Percentiles rank a stretch among this genome's conserved stretches.
Conservation (phyloP, 768 basidiomycete genomes). For the Tricholoma saponaceum region DNA sequence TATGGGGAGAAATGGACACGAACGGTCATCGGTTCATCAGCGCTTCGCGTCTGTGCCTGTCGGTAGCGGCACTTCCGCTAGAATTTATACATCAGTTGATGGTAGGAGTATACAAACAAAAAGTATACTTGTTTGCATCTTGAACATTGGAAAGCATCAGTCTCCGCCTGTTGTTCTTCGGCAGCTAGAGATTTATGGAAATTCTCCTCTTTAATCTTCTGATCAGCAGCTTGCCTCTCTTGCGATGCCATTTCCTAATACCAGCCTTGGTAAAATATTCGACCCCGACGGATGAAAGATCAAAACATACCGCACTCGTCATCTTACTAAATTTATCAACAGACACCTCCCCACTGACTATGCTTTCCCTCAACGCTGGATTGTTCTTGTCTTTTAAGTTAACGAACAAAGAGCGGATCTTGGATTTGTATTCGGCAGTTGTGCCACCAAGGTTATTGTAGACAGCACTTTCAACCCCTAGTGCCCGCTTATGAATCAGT, state of each 20-base stretch:
- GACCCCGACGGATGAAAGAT: background rate
- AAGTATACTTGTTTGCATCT: constrained; percentile 80
- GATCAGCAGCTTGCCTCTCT: constrained; percentile 80
- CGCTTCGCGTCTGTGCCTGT: constrained; percentile 95
- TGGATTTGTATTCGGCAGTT: constrained; percentile 58
- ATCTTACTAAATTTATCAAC: constrained; percentile 72
- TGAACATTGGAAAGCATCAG: constrained; percentile 95
- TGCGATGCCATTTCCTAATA: constrained; percentile 93
- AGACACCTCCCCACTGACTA: constrained; percentile 78
- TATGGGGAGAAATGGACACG: constrained; percentile 22
- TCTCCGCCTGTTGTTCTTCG: constrained; percentile 87
- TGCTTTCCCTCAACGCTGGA: constrained; percentile 75
- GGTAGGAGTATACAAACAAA: background rate
- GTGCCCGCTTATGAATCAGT: constrained; percentile 60
- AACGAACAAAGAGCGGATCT: constrained; percentile 84
- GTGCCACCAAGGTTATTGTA: constrained; percentile 39
- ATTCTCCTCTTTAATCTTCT: constrained; percentile 80
- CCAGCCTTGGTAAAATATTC: background rate
- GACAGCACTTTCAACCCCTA: constrained; percentile 70
- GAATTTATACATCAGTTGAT: constrained; percentile 1
- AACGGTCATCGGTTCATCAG: constrained; percentile 98
- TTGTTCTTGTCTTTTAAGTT: constrained; percentile 97
- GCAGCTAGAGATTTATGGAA: constrained; percentile 90
- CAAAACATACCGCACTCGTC: constrained; percentile 64
- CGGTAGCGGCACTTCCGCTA: constrained; percentile 87